A percentile compares a stretch with the other conserved stretches of the same genome.
These are phyloP conservation scores for Aspergillus bertholletiae DNA, from an alignment of 495 filamentous ascomycete genomes.

Conservation along the genomic window DNA sequence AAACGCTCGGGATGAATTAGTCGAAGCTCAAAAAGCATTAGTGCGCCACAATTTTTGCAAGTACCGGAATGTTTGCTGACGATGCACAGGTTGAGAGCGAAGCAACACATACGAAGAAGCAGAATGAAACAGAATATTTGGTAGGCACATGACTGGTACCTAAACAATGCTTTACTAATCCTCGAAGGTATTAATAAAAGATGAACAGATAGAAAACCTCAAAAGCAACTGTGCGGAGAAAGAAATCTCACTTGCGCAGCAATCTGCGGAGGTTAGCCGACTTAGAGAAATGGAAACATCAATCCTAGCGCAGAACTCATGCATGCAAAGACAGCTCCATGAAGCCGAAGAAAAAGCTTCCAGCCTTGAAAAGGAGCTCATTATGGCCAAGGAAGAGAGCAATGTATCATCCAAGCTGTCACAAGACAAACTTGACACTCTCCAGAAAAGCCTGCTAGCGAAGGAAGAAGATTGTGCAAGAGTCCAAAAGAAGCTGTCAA, in stretches of 20 bases:
- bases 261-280: slow-evolving; percentile 19
- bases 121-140: slow-evolving; percentile 5
- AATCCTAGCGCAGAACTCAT: slow-evolving; percentile 14
- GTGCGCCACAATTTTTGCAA: slow-evolving; percentile 13
- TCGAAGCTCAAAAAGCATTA: slow-evolving; percentile 17
- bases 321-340: slow-evolving; percentile 18
- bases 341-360: slow-evolving; percentile 18
- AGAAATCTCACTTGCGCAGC: slow-evolving; percentile 10
- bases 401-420: slow-evolving; percentile 2
- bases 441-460: slow-evolving; percentile 6
- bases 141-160: slow-evolving; percentile 6
- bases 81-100: slow-evolving; percentile 16
- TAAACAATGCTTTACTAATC: slow-evolving; percentile 7
- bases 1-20: slow-evolving; percentile 16
- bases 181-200: slow-evolving; percentile 18
- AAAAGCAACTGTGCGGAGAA: slow-evolving; percentile 13
- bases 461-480: slow-evolving; percentile 16
- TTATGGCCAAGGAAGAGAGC: slow-evolving; percentile 3
- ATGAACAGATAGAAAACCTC: slow-evolving; percentile 21
- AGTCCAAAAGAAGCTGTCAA: slow-evolving; percentile 11
- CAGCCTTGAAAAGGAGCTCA: slow-evolving; percentile 16
- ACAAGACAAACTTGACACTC: slow-evolving; percentile 6
- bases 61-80: slow-evolving; percentile 12
- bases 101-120: slow-evolving; percentile 6
- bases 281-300: slow-evolving; percentile 19